Evolutionary conservation across 345 rosid species (phyloP).

Genomic region (Durio zibethinus): DNA sequence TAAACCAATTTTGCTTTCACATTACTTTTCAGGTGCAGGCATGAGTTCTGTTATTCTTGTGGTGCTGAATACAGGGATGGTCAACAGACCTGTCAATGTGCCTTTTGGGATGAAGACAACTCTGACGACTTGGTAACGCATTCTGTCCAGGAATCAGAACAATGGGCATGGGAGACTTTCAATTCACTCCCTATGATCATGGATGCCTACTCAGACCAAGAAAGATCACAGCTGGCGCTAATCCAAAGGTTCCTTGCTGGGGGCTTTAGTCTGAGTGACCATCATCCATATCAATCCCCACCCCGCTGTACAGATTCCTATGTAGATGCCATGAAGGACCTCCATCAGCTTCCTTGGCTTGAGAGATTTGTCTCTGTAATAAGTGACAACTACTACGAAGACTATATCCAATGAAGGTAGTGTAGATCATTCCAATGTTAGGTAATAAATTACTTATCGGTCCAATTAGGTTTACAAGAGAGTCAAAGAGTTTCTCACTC

Average conservation of each 20-base stretch:
- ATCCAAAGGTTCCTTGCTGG: constrained; percentile 94
- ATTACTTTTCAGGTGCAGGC: constrained; percentile 65
- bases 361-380: constrained; percentile 96
- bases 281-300: constrained; percentile 81
- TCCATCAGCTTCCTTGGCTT: constrained; percentile 97
- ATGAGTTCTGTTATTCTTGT: constrained; percentile 93
- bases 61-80: constrained; percentile 79
- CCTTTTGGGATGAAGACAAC: constrained; percentile 86
- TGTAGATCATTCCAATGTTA: constrained; percentile 13
- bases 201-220: constrained; percentile 96
- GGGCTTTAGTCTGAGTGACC: constrained; percentile 87
- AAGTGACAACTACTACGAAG: constrained; percentile 89
- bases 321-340: constrained; percentile 89
- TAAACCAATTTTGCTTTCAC: constrained; percentile 12
- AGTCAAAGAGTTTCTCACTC: constrained; percentile 51
- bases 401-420: constrained; percentile 53
- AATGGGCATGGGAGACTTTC: constrained; percentile 95
- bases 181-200: constrained; percentile 73
- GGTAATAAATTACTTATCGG: constrained; percentile 17
- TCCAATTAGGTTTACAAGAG: constrained; percentile 14
- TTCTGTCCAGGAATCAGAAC: constrained; percentile 82
- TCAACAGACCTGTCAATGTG: constrained; percentile 82
- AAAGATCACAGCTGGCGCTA: constrained; percentile 83
- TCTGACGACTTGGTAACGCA: constrained; percentile 49
- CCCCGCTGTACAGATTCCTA: constrained; percentile 88